A percentile compares a stretch with the other conserved stretches of the same genome.
Conservation (phyloP, 257 asterid species). For the Eustoma russellianum region DNA sequence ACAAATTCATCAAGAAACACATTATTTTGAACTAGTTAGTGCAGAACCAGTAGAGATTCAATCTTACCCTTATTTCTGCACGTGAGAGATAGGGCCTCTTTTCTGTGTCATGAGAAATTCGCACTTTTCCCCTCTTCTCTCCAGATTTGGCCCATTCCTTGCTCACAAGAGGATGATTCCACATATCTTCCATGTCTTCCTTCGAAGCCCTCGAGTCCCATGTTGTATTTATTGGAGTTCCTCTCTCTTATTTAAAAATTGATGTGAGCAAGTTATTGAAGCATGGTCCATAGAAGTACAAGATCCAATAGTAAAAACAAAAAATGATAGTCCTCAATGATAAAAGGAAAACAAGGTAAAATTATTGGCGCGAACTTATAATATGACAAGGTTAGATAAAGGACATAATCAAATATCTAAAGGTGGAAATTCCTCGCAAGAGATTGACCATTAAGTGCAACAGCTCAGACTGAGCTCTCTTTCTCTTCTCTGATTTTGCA, state of each 20-base stretch:
- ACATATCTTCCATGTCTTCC: slow-evolving; percentile 85
- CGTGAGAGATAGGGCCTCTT: slow-evolving; percentile 79
- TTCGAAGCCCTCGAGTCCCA: slow-evolving; percentile 82
- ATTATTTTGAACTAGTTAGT: no score
- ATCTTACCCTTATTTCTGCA: slow-evolving; percentile 69
- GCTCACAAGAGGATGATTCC: slow-evolving; percentile 55
- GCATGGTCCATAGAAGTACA: neutral
- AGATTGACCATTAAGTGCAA: neutral
- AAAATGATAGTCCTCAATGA: no score
- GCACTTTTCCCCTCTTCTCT: slow-evolving; percentile 74
- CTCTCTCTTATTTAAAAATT: slow-evolving; percentile 13
- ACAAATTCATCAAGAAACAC: no score
- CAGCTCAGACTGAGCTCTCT: neutral
- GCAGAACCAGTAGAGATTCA: neutral
- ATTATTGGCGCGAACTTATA: no score
- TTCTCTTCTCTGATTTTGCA: slow-evolving; percentile 1
- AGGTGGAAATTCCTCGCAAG: neutral
- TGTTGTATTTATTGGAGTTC: slow-evolving; percentile 41
- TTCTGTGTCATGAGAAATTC: slow-evolving; percentile 66
- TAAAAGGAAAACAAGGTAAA: no score
- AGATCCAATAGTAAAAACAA: neutral
- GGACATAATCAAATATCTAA: no score
- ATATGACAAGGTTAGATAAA: no score
- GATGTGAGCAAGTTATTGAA: slow-evolving; percentile 9
- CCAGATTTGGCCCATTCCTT: slow-evolving; percentile 83